Evolutionary conservation across 2,329 filamentous ascomycete genomes (phyloP), one percentile per base, ranked within the genome.

Genomic region (Exophiala oligosperma): DNA sequence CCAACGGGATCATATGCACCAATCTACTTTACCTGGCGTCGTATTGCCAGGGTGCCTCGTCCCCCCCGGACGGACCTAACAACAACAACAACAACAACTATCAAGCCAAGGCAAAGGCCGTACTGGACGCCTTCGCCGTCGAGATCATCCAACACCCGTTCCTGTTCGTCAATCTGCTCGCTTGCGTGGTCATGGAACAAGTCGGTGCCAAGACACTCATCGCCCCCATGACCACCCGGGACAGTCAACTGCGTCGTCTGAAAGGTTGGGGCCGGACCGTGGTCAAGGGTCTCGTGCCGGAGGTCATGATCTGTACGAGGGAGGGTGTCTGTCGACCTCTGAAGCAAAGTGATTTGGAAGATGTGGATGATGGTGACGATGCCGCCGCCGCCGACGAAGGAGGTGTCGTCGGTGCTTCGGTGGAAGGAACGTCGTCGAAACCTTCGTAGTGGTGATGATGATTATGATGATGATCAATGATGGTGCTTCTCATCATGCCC

Each of bases 121-220:
- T 91, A 0, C 85, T 92, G 61, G 85, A 86, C 59, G 91, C 92
- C 0, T 99, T 99, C 66, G 91, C 96, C 66, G 88, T 90, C 0
- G 94, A 99, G 75, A 86, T 96, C 66, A 80, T 95, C 69, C 92
- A 97, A 72, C 92, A 97, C 67, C 92, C 94, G 0, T 96, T 94
- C 80, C 80, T 97, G 1, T 97, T 95, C 74, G 87, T 90, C 0
- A 89, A 89, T 3, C 80, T 97, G 66, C 80, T 97, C 67, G 83
- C 85, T 2, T 83, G 83, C 0, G 84, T 97, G 1, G 90, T 96
- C 8, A 84, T 86, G 1, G 84, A 87, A 3, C 84, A 88, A 59
- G 74, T 96, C 2, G 92, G 92, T 0, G 81, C 86, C 1, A 81
- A 81, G 54, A 81, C 81, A 17, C 71, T 85, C 2, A 81, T 87